These are phyloP conservation scores for Alternaria sp. DNA, from an alignment of 2,329 filamentous ascomycete genomes.

Conservation along the genomic window DNA sequence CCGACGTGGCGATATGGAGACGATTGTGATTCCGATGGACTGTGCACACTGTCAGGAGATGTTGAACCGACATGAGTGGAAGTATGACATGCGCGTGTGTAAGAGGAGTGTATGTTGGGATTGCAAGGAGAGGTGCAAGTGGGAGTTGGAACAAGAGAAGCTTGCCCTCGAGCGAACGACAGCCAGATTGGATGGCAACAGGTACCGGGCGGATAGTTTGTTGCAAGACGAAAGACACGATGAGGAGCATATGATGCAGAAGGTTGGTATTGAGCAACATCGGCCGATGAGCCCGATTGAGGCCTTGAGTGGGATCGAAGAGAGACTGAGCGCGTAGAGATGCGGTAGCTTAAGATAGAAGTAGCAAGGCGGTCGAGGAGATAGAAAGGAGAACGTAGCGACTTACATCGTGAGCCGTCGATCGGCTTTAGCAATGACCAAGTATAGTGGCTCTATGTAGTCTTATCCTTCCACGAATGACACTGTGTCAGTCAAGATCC, in stretches of 20 bases:
- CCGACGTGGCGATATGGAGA: constrained; percentile 36
- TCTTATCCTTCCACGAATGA: background rate
- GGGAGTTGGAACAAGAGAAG: constrained; percentile 27
- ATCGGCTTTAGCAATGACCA: background rate
- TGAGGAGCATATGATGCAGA: constrained; percentile 28
- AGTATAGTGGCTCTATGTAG: too few relatives aligned
- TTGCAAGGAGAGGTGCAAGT: constrained; percentile 41
- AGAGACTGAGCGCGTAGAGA: background rate
- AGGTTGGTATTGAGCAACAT: constrained; percentile 28
- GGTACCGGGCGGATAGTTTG: constrained; percentile 41
- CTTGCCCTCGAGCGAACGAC: too few relatives aligned
- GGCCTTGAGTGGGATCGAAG: constrained; percentile 26
- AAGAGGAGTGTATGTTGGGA: constrained; percentile 44
- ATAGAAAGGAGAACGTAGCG: background rate
- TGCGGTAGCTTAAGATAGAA: rapidly evolving
- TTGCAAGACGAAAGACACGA: constrained; percentile 28
- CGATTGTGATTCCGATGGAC: constrained; percentile 38
- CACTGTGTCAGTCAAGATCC: constrained; percentile 25
- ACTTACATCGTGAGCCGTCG: background rate
- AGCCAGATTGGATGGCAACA: too few relatives aligned
- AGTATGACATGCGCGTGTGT: constrained; percentile 43
- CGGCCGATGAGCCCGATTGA: constrained; percentile 22
- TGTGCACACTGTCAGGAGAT: constrained; percentile 44
- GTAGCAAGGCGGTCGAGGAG: background rate
- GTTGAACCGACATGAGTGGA: constrained; percentile 43